Conservation (phyloP, 495 filamentous ascomycete genomes). For the Xylaria cubensis region DNA sequence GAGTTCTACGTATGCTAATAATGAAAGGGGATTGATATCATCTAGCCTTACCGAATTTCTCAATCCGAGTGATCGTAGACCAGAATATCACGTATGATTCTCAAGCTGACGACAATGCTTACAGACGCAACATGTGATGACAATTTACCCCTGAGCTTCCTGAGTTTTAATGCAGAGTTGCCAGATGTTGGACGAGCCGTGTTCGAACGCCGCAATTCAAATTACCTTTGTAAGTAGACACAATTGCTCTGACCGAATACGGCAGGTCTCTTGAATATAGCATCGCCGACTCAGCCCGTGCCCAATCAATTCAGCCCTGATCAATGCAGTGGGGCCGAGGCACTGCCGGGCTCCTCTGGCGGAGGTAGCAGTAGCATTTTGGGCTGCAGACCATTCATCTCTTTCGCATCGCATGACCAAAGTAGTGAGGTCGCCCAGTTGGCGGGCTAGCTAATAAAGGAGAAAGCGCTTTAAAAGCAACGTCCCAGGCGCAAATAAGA, state of each 20-base stretch:
- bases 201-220: background rate
- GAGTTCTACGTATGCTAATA: background rate
- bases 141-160: background rate
- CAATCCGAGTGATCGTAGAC: background rate
- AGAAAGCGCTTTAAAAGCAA: background rate
- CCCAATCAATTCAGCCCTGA: slow-evolving; percentile 12
- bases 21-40: background rate
- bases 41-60: background rate
- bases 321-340: slow-evolving; percentile 10
- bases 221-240: background rate
- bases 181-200: background rate
- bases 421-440: background rate
- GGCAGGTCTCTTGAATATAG: slow-evolving; percentile 18
- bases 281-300: slow-evolving; percentile 7
- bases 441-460: background rate
- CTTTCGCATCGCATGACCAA: background rate
- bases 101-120: background rate
- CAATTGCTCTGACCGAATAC: slow-evolving; percentile 1
- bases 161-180: background rate
- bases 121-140: background rate
- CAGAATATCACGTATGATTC: background rate
- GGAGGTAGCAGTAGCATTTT: slow-evolving; percentile 4
- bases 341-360: slow-evolving; percentile 11
- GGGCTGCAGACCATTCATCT: background rate
- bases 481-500: background rate